Evolutionary conservation across 2,329 filamentous ascomycete species (phyloP).

Genomic region (Dryadomyces quercivorus): DNA sequence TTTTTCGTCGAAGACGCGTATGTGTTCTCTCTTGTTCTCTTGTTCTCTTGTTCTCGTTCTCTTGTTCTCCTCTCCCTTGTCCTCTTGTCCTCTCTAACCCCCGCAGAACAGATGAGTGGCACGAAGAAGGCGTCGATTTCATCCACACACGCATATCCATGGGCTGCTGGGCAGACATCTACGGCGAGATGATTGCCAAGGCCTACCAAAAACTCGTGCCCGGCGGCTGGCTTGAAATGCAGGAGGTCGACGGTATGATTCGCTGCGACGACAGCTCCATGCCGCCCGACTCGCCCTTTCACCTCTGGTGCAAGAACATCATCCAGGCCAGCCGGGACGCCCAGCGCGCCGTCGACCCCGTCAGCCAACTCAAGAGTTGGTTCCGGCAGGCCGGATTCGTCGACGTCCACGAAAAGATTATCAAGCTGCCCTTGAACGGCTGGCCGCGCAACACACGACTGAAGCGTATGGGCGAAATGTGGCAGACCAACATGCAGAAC

Average conservation of each 20-base stretch:
- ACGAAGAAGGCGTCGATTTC: slow-evolving; percentile 40
- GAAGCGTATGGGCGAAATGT: slow-evolving; percentile 21
- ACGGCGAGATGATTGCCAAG: slow-evolving; percentile 35
- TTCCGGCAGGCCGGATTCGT: slow-evolving; percentile 19
- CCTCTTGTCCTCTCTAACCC: not conserved
- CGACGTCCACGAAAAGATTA: slow-evolving; percentile 17
- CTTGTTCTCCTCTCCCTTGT: slow-evolving; percentile 2
- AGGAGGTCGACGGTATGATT: slow-evolving; percentile 27
- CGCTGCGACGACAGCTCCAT: slow-evolving; percentile 17
- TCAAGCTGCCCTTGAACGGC: slow-evolving; percentile 21
- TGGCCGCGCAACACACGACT: slow-evolving; percentile 19
- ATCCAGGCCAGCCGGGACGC: slow-evolving; percentile 7
- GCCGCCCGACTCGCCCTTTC: slow-evolving; percentile 8
- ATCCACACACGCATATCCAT: slow-evolving; percentile 38
- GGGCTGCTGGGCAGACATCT: slow-evolving; percentile 37
- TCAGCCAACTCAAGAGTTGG: slow-evolving; percentile 14
- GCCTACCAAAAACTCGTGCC: slow-evolving; percentile 36
- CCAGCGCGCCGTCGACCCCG: slow-evolving; percentile 12
- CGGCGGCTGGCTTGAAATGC: slow-evolving; percentile 43
- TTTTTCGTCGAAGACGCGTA: slow-evolving; percentile 60
- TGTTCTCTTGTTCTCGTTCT: not conserved
- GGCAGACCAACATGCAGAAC: slow-evolving; percentile 17
- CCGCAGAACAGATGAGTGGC: slow-evolving; percentile 31
- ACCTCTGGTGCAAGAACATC: slow-evolving; percentile 14
- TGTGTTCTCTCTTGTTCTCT: slow-evolving; percentile 8